Base-by-base conservation (phyloP, 345 rosid species). In the Arabis alpina region DNA sequence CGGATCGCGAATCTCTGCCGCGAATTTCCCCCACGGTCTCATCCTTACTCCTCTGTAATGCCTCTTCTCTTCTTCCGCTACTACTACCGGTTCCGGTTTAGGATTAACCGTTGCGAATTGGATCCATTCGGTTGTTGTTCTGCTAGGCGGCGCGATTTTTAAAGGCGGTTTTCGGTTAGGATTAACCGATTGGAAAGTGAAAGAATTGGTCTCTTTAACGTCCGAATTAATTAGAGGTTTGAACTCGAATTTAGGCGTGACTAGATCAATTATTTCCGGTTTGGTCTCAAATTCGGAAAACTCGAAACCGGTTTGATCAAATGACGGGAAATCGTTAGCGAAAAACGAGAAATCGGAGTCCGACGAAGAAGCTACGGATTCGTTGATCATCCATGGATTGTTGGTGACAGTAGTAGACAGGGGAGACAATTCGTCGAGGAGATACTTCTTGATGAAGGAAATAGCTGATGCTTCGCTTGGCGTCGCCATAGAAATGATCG, bases 11-110 rank as follows among this genome's bases (percentile, higher is more conserved):
- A 93, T 93, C 89, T 93, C 98, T 44, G 98, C 97, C 3, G 97
- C 98, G 77, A 80, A 93, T 77, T 90, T 93, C 2, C 98, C 98
- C 98, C 98, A 93, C 40, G 98, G 96, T 78, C 97, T 80, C 72
- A 67, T 82, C 63, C 97, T 79, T 58, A 93, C 97, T n/a, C 98
- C 98, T 79, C 98, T 86, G 81, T 88, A 90, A 52, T 83, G 97
- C 82, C 62, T 77, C 67, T 50, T 66, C 28, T 79, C 81, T 32
- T 79, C 82, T 2, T 78, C 82, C 1, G 49, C 56, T 3, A 6
- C 48, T 1, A 47, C 32, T 10, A 73, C 28, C 0, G 73, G 15
- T 6, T 76, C 63, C 66, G 67, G 77, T 32, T 58, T 8, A 36
- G 42, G 34, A 39, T 73, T 53, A 12, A 62, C 54, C 32, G 62